Evolutionary conservation across 495 filamentous ascomycete genomes (phyloP).

Genomic region (Aspergillus taichungensis): DNA sequence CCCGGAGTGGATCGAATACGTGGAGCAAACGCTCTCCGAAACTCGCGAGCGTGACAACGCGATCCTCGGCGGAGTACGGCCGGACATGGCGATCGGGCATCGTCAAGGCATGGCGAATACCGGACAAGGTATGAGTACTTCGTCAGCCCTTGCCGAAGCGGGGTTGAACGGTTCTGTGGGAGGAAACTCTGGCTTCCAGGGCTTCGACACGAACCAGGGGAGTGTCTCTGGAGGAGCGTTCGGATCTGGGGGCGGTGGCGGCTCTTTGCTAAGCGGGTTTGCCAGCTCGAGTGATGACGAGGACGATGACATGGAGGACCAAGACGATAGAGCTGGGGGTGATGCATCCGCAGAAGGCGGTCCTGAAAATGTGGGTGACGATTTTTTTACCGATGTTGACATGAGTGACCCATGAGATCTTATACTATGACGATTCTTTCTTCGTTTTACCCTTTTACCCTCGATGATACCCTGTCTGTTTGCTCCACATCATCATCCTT

Average conservation of each 20-base stretch:
- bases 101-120: slow-evolving; percentile 58
- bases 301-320: slow-evolving; percentile 89
- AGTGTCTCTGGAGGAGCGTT: slow-evolving; percentile 59
- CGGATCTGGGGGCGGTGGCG: slow-evolving; percentile 47
- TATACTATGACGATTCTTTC: slow-evolving; percentile 1
- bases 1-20: slow-evolving; percentile 86
- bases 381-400: slow-evolving; percentile 47
- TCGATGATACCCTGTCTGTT: slow-evolving; percentile 6
- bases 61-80: slow-evolving; percentile 91
- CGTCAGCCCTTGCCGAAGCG: slow-evolving; percentile 67
- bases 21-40: slow-evolving; percentile 87
- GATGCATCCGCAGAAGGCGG: slow-evolving; percentile 32
- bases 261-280: slow-evolving; percentile 82
- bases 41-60: slow-evolving; percentile 96
- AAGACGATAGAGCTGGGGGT: slow-evolving; percentile 50
- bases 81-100: slow-evolving; percentile 68
- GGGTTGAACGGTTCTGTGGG: slow-evolving; percentile 50
- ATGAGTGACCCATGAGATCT: slow-evolving; percentile 39
- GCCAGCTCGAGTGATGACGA: slow-evolving; percentile 94
- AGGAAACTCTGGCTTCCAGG: slow-evolving; percentile 51
- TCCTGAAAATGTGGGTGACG: slow-evolving; percentile 59
- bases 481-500: slow-evolving; percentile 1
- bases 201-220: slow-evolving; percentile 66
- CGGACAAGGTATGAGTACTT: slow-evolving; percentile 49
- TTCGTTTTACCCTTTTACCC: slow-evolving; percentile 2